Conservation (phyloP, 2,329 filamentous ascomycete genomes). For the Ophiostoma ips region DNA sequence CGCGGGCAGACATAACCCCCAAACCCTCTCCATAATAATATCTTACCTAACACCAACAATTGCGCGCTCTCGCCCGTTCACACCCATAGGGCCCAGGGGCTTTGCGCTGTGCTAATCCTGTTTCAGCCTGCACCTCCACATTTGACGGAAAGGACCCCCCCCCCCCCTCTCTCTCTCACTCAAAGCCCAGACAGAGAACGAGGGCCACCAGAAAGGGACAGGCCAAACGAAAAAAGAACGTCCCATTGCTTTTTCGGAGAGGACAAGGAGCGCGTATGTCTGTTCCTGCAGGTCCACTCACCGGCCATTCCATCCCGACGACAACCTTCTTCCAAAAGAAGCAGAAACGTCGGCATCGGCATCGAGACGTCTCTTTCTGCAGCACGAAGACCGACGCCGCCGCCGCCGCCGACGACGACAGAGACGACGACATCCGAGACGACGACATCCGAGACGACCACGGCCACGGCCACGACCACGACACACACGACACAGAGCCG, state of each 20-base stretch:
- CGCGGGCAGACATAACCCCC: too few relatives aligned
- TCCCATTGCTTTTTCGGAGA: neutral
- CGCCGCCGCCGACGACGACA: neutral
- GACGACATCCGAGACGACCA: too few relatives aligned
- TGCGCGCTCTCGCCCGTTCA: neutral
- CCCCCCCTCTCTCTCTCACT: too few relatives aligned
- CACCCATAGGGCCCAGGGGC: conserved; percentile 6
- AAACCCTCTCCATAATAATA: neutral
- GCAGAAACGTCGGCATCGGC: neutral
- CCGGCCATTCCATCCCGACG: neutral
- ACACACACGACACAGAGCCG: too few relatives aligned
- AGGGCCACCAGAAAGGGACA: neutral
- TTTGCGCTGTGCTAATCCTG: conserved; percentile 13
- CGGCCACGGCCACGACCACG: too few relatives aligned
- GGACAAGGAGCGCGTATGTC: neutral
- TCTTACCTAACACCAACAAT: neutral
- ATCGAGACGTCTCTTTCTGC: neutral
- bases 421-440: too few relatives aligned
- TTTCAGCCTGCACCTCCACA: conserved; percentile 12
- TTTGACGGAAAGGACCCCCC: neutral
- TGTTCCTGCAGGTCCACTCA: conserved; percentile 1
- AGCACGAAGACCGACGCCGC: neutral
- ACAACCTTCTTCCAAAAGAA: neutral
- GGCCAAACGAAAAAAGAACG: neutral
- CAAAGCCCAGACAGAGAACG: neutral